Base-by-base conservation (phyloP, 768 basidiomycete species). In the Lactifluus hygrophoroides region DNA sequence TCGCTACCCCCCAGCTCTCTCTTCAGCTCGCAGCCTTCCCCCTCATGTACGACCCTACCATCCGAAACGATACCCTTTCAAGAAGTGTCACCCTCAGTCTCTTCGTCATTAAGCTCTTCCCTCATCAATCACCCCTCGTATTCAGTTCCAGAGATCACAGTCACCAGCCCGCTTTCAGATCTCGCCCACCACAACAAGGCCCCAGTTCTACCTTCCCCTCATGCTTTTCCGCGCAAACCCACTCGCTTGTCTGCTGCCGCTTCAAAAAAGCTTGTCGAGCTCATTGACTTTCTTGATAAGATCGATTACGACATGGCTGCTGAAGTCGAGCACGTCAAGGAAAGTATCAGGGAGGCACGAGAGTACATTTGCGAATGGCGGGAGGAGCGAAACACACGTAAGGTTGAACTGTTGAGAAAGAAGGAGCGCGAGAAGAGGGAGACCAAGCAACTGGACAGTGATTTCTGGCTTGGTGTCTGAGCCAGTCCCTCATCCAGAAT, bases 261-360 rank as follows among this genome's bases (percentile, higher is more conserved):
- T 5, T 57, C 62, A 5, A 64, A 49, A 19, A 57, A 55, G 40
- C 45, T 62, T 13, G 42, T 58, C 32, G 56, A 57, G 19, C 50
- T 62, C 38, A 51, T 62, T 38, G 54, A 58, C 35, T 44, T 64
- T 32, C 56, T 64, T 30, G 61, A 64, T 19, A 58, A 47, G 47
- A 42, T 59, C 17, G 61, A 64, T 28, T 57, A 45, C 30, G 64
- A 64, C 30, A 58, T 64, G 56, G 34, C 57, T 10, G 30, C n/a
- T 46, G 57, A 63, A 11, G 30, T 64, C 23, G 53, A 58, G 27
- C 64, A 63, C 23, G 57, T 64, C 43, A 58, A 54, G 54, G 54
- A 53, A 34, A 63, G 55, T 38, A 62, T 64, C 32, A 42, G 34
- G 46, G 64, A 64, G 35, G 54, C 64, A 13, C 57, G 56, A 1